Evolutionary conservation across 148 eudicot species (phyloP).

Genomic region (Amaranthus cruentus): DNA sequence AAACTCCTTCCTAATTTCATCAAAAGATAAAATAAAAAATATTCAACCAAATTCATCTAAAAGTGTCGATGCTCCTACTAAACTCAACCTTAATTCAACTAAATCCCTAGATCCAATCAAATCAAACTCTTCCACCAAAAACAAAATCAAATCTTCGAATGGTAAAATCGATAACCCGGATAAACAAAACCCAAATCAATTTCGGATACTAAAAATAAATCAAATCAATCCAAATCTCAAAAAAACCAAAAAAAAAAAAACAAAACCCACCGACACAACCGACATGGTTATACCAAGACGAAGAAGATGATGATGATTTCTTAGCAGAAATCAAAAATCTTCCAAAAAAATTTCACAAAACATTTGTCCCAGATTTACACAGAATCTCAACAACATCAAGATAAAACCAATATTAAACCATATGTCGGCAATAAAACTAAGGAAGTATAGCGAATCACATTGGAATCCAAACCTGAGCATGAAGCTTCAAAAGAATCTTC

Average conservation of each 20-base stretch:
- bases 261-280: constrained; percentile 18
- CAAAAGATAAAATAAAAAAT: neutral
- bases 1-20: constrained; percentile 17
- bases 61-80: constrained; percentile 18
- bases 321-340: constrained; percentile 65
- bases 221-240: neutral
- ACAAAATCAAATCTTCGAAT: constrained; percentile 35
- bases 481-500: too few relatives aligned
- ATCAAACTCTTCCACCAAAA: constrained; percentile 4
- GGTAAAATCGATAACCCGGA: neutral
- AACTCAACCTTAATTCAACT: constrained; percentile 38
- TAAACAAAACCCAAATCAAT: constrained; percentile 14
- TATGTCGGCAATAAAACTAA: too few relatives aligned
- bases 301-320: constrained; percentile 44
- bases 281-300: constrained; percentile 32
- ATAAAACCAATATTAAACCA: too few relatives aligned
- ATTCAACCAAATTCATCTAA: neutral
- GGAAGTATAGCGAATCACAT: too few relatives aligned
- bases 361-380: constrained; percentile 78
- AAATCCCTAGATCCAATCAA: constrained; percentile 50
- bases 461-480: too few relatives aligned
- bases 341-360: constrained; percentile 66
- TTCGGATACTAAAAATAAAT: neutral
- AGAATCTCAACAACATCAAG: constrained; percentile 58
- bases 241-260: constrained; percentile 8